Evolutionary conservation across 202 grass and related monocot species (phyloP), one percentile per base, ranked within the genome.

Genomic region (Setaria italica): DNA sequence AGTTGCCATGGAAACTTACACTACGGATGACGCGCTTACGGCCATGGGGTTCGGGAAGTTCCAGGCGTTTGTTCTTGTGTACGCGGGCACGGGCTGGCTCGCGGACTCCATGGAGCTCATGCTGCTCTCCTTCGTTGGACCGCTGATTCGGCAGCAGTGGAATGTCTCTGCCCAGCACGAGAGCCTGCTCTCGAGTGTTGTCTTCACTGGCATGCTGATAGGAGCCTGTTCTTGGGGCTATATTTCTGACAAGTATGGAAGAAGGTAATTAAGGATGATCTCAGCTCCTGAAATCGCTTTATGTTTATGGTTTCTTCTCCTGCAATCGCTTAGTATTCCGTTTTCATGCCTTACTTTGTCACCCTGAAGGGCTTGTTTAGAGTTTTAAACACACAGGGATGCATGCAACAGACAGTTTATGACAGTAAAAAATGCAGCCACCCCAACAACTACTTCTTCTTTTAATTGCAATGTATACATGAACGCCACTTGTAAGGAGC

Each of bases 51-150:
- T 94, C 50, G 95, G 95, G 20, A 97, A 91, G 77, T 92, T 97
- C 85, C 95, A 97, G 74, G 78, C 54, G 53, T 72, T 97, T 20
- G 90, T 97, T 54, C 95, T 97, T 58, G 87, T 46, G 43, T 97
- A 97, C 78, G 86, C 92, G 1, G 92, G 95, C 35, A 94, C 92
- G 80, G 92, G 92, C 41, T 97, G 86, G 92, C 72, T 88, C 50
- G 84, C 87, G 43, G 89, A 97, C 72, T 85, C 92, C 51, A 97
- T 97, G 95, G 92, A 97, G 83, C n/a, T 94, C 42, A 97, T 93
- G 90, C 88, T 97, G 4, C 81, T 94, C n/a, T 97, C 95, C 1
- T 97, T 97, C 84, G 72, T 97, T n/a, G 92, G 92, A 1, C 90
- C 92, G 17, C 66, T 92, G 78, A 80, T 94, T 62, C 79, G 83